Conservation (phyloP, 148 eudicot genomes). For the Amaranthus hypochondriacus region DNA sequence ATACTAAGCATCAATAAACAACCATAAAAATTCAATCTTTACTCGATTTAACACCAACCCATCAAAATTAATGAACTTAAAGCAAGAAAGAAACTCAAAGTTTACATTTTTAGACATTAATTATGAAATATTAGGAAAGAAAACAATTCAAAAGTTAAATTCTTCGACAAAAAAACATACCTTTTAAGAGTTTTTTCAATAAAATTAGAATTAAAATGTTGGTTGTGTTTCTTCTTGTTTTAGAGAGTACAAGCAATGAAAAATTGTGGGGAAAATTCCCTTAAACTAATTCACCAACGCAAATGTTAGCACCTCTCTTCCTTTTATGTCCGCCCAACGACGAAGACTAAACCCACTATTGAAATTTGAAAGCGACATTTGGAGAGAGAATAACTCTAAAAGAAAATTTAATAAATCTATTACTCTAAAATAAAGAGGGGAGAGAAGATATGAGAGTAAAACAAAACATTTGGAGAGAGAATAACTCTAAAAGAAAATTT, state of each 20-base stretch:
- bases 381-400: conserved; percentile 22
- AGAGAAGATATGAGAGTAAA: too few species aligned
- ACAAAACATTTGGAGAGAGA: too few species aligned
- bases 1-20: background rate
- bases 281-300: conserved; percentile 10
- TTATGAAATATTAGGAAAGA: too few species aligned
- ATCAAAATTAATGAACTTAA: conserved; percentile 3
- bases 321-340: conserved; percentile 37
- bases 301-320: conserved; percentile 17
- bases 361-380: conserved; percentile 30
- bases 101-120: background rate
- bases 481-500: too few species aligned
- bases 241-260: background rate
- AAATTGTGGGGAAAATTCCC: conserved; percentile 1
- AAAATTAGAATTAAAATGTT: background rate
- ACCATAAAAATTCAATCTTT: conserved; percentile 17
- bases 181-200: conserved; percentile 18
- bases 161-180: conserved; percentile 23
- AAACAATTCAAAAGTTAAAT: too few species aligned
- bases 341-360: conserved; percentile 28
- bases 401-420: too few species aligned
- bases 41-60: conserved; percentile 16
- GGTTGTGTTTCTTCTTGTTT: background rate
- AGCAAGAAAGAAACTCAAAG: background rate
- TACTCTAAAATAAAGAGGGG: too few species aligned